These are phyloP conservation scores for Amphichorda felina DNA, from an alignment of 2,329 filamentous ascomycete species.

Conservation along the genomic window DNA sequence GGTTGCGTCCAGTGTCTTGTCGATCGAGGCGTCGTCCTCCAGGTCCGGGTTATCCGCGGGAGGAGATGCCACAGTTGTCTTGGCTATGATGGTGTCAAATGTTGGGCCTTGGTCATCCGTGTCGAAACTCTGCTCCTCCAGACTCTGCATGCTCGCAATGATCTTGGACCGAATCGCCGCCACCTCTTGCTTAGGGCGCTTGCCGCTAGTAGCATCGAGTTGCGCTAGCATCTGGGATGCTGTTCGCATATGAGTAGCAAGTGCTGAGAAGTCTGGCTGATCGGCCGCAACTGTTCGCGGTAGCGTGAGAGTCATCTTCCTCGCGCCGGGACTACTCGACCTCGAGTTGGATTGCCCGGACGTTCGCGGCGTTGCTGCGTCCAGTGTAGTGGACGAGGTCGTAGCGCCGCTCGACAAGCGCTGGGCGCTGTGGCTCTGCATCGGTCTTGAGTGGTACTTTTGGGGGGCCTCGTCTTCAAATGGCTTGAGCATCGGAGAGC, in stretches of 20 bases:
- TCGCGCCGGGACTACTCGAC: constrained; percentile 53
- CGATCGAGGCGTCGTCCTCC: constrained; percentile 40
- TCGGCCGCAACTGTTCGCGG: constrained; percentile 44
- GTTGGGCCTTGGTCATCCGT: constrained; percentile 62
- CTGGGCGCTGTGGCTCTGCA: constrained; percentile 24
- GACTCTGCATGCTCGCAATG: constrained; percentile 79
- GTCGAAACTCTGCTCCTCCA: constrained; percentile 78
- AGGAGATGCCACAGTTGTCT: constrained; percentile 39
- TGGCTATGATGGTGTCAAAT: constrained; percentile 74
- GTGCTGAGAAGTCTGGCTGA: constrained; percentile 68
- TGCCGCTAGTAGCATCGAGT: constrained; percentile 67
- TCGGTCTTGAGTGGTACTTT: constrained; percentile 14
- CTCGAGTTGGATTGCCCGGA: constrained; percentile 54
- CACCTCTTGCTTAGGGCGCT: constrained; percentile 68
- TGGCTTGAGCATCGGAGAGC: constrained; percentile 55
- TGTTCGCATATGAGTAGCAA: constrained; percentile 79
- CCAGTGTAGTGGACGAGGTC: constrained; percentile 45
- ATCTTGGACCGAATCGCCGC: constrained; percentile 77
- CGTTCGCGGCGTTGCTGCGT: constrained; percentile 53
- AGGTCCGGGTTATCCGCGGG: constrained; percentile 31
- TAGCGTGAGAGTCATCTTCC: constrained; percentile 48
- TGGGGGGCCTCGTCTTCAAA: constrained; percentile 33
- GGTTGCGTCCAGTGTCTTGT: constrained; percentile 15
- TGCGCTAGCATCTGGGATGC: constrained; percentile 82
- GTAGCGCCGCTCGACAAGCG: constrained; percentile 51